Evolutionary conservation across 208 protist genomes (phyloP).

Genomic region (Leishmania arabica): DNA sequence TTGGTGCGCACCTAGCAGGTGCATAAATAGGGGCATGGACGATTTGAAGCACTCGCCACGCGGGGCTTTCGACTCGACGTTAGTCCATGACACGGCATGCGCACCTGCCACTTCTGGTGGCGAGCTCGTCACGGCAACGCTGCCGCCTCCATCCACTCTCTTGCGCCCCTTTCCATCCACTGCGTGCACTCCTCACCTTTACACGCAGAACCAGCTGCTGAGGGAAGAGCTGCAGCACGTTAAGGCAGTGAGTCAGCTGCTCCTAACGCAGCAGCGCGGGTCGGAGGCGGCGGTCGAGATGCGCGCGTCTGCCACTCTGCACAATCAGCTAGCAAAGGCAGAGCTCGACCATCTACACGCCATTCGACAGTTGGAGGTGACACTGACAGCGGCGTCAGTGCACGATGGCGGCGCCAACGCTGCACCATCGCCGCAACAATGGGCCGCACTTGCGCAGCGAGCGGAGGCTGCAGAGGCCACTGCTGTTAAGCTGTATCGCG

Average conservation of each 20-base stretch:
- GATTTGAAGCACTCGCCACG: background rate
- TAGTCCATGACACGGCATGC: background rate
- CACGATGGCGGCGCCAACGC: background rate
- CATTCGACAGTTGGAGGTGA: slow-evolving; percentile 23
- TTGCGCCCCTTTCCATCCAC: background rate
- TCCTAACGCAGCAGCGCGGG: slow-evolving; percentile 44
- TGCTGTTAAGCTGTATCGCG: slow-evolving; percentile 19
- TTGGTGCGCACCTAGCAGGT: background rate
- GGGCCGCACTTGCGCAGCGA: slow-evolving; percentile 12
- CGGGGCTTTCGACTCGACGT: background rate
- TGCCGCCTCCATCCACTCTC: background rate
- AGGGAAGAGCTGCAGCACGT: slow-evolving; percentile 44
- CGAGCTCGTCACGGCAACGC: background rate
- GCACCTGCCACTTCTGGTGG: background rate
- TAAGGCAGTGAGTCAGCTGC: slow-evolving; percentile 37
- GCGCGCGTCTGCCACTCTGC: slow-evolving; percentile 17
- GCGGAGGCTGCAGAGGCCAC: slow-evolving; percentile 14
- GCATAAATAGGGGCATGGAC: background rate
- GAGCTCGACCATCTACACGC: slow-evolving; percentile 20
- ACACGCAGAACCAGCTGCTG: slow-evolving; percentile 29
- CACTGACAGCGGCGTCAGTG: background rate
- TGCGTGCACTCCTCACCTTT: background rate
- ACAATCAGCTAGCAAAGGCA: slow-evolving; percentile 18
- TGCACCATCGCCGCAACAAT: slow-evolving; percentile 1
- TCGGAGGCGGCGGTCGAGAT: slow-evolving; percentile 23